Evolutionary conservation across 495 filamentous ascomycete genomes (phyloP).

Genomic region (Penicillium chermesinum): DNA sequence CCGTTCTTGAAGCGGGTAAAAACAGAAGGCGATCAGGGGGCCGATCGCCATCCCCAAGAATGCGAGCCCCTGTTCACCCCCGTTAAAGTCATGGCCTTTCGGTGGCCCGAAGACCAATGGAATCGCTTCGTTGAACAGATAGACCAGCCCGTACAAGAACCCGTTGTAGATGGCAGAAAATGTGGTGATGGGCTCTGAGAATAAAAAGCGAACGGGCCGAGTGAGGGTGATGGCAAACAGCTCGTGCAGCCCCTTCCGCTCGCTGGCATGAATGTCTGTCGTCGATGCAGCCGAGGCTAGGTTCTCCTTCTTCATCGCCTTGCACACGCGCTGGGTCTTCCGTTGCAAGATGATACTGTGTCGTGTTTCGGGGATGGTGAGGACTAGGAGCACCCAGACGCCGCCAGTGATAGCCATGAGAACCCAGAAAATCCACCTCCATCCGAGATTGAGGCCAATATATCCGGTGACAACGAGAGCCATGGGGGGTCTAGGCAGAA

Average conservation of each 20-base stretch:
- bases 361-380: slow-evolving; percentile 41
- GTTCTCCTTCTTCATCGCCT: slow-evolving; percentile 48
- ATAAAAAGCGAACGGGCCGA: slow-evolving; percentile 45
- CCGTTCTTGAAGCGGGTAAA: slow-evolving; percentile 42
- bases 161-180: slow-evolving; percentile 53
- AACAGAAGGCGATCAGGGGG: slow-evolving; percentile 35
- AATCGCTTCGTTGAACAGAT: slow-evolving; percentile 53
- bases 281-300: slow-evolving; percentile 42
- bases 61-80: slow-evolving; percentile 30
- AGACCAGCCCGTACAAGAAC: slow-evolving; percentile 62
- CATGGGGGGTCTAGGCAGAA: slow-evolving; percentile 20
- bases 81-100: slow-evolving; percentile 39
- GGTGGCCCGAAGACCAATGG: slow-evolving; percentile 39
- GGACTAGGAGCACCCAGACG: slow-evolving; percentile 34
- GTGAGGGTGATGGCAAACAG: slow-evolving; percentile 51
- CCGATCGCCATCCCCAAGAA: slow-evolving; percentile 43
- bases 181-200: slow-evolving; percentile 50
- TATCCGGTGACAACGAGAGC: slow-evolving; percentile 42
- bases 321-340: slow-evolving; percentile 43
- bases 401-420: slow-evolving; percentile 43
- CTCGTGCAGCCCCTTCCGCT: slow-evolving; percentile 49
- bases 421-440: slow-evolving; percentile 43
- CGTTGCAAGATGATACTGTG: slow-evolving; percentile 47
- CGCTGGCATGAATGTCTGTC: slow-evolving; percentile 29
- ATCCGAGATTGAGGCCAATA: slow-evolving; percentile 32